These are phyloP conservation scores for Cynara cardunculus DNA, from an alignment of 129 eudicot genomes.

Conservation along the genomic window DNA sequence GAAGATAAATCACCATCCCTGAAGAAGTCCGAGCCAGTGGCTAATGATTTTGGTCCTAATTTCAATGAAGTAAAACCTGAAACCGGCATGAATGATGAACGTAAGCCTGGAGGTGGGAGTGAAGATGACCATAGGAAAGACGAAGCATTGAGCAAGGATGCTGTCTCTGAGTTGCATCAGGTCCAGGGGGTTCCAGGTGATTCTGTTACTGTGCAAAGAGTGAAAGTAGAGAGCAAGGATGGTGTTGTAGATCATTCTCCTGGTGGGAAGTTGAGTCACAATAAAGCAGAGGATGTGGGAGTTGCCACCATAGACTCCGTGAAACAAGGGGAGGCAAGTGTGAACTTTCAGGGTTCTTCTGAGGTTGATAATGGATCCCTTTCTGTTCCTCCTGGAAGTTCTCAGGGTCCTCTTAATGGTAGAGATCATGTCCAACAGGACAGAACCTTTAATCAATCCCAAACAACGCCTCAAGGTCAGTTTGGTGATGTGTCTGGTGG, in stretches of 20 bases:
- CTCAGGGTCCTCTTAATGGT: slow-evolving; percentile 1
- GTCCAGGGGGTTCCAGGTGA: slow-evolving; percentile 29
- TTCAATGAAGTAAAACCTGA: slow-evolving; percentile 39
- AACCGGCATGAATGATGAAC: slow-evolving; percentile 29
- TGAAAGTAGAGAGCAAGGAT: slow-evolving; percentile 41
- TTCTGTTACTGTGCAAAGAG: slow-evolving; percentile 25
- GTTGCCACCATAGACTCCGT: slow-evolving; percentile 14
- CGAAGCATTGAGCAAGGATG: slow-evolving; percentile 29
- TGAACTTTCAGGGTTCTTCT: slow-evolving; percentile 18
- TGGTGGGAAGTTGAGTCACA: slow-evolving; percentile 17
- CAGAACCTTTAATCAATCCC: slow-evolving; percentile 6
- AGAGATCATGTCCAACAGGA: slow-evolving; percentile 5
- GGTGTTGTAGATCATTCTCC: slow-evolving; percentile 15
- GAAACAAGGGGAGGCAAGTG: slow-evolving; percentile 26
- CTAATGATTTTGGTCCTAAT: slow-evolving; percentile 28
- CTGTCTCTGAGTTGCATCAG: slow-evolving; percentile 30
- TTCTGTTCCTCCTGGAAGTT: slow-evolving; percentile 1
- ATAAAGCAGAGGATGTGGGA: slow-evolving; percentile 12
- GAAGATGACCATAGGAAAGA: slow-evolving; percentile 19
- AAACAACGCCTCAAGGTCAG: slow-evolving; percentile 19
- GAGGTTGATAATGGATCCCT: slow-evolving; percentile 14
- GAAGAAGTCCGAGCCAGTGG: slow-evolving; percentile 29
- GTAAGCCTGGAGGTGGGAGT: slow-evolving; percentile 20
- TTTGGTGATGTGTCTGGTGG: slow-evolving; percentile 26
- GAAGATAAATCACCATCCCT: slow-evolving; percentile 45